These are phyloP conservation scores for Schizothecium vesticola DNA, from an alignment of 495 filamentous ascomycete genomes.

Conservation along the genomic window DNA sequence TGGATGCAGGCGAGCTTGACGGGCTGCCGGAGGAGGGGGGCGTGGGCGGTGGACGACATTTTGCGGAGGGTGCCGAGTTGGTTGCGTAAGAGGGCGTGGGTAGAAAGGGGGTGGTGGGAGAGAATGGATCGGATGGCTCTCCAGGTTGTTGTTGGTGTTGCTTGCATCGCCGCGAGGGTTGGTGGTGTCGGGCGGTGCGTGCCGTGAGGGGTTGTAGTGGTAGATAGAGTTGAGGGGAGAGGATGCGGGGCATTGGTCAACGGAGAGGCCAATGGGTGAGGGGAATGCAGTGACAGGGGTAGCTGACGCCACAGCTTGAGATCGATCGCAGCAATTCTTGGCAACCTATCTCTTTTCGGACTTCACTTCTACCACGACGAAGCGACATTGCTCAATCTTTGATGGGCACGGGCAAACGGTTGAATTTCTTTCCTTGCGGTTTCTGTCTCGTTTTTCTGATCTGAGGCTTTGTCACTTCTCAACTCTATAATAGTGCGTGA, in stretches of 20 bases:
- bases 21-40: constrained; percentile 60
- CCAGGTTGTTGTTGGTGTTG: constrained; percentile 14
- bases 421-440: neutral
- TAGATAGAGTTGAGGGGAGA: neutral
- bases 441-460: neutral
- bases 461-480: neutral
- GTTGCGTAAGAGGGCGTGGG: neutral
- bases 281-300: neutral
- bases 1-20: constrained; percentile 81
- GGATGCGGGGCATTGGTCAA: neutral
- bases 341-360: neutral
- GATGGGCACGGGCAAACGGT: neutral
- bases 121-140: constrained; percentile 15
- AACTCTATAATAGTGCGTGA: neutral
- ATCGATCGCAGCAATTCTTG: neutral
- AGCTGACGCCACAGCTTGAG: neutral
- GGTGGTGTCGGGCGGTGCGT: neutral
- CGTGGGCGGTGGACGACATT: constrained; percentile 37
- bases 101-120: neutral
- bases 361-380: neutral
- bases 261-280: neutral
- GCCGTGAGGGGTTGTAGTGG: neutral
- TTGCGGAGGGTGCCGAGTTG: constrained; percentile 21
- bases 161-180: neutral
- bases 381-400: neutral